Percentiles rank a stretch among this genome's conserved stretches.
Evolutionary conservation across 495 filamentous ascomycete species (phyloP).

Genomic region (Apiosordaria backusii): DNA sequence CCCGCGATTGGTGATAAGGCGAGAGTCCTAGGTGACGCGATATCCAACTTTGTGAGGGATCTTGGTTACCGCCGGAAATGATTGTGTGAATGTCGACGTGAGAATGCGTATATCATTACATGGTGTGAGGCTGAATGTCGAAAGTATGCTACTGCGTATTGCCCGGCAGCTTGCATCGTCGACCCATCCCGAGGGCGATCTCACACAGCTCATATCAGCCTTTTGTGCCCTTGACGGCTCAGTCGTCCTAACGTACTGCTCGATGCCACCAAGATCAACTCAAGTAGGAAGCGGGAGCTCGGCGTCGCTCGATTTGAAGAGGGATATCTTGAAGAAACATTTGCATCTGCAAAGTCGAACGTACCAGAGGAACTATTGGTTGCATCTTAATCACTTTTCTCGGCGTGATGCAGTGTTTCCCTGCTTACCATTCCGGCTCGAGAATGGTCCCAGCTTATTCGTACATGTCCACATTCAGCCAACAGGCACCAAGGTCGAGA

Average conservation of each 20-base stretch:
- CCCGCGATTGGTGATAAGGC: slow-evolving; percentile 5
- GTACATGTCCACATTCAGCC: background rate
- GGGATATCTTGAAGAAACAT: background rate
- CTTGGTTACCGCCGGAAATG: background rate
- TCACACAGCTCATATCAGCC: background rate
- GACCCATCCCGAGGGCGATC: background rate
- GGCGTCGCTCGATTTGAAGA: background rate
- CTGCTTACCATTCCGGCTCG: background rate
- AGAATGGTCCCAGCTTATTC: background rate
- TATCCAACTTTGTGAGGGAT: background rate
- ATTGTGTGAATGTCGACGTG: background rate
- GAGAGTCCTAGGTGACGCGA: background rate
- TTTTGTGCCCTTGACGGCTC: background rate
- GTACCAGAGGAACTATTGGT: background rate
- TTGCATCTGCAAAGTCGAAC: background rate
- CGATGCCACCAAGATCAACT: background rate
- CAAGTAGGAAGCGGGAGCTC: background rate
- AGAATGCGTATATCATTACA: background rate
- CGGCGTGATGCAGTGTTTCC: background rate
- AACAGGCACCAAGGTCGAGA: background rate
- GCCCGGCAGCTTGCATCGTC: background rate
- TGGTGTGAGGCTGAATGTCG: background rate
- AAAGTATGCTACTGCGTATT: background rate
- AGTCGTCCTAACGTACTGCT: background rate
- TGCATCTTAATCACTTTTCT: background rate